phyloP scores from a whole-genome alignment of 345 rosid genomes.

The Sonneratia alba region DNA sequence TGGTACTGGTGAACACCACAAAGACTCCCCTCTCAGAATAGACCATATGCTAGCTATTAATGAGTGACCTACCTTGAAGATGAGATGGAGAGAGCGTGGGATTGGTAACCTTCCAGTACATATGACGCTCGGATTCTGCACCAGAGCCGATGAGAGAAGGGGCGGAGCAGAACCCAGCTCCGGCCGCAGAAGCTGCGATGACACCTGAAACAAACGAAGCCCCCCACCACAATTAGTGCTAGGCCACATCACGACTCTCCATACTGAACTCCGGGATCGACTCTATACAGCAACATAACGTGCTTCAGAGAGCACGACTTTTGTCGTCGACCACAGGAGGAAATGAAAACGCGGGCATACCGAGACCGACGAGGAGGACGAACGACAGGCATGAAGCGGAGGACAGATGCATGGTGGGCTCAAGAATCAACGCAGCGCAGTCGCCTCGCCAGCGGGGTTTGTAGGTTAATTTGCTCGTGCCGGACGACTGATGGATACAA shows the following conservation, averaged over 20 bases:
- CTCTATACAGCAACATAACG: neutral
- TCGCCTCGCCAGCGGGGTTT: neutral
- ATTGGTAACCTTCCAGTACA: conserved; percentile 74
- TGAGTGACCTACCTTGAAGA: conserved; percentile 42
- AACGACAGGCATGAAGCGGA: neutral
- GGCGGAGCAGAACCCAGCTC: conserved; percentile 71
- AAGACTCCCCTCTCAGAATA: neutral
- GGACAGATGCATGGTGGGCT: neutral
- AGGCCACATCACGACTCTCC: neutral
- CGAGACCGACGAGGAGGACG: conserved; percentile 8
- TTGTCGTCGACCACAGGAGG: neutral
- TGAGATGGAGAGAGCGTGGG: conserved; percentile 91
- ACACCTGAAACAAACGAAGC: conserved; percentile 24
- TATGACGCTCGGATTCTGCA: conserved; percentile 27
- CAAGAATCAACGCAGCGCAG: neutral
- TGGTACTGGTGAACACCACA: neutral
- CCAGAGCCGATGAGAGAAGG: conserved; percentile 30
- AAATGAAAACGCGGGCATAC: conserved; percentile 5
- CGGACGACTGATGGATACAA: neutral
- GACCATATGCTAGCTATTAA: neutral
- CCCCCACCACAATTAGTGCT: neutral
- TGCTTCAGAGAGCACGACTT: neutral
- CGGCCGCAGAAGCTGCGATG: conserved; percentile 20
- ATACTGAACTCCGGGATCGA: neutral
- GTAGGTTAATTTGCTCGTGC: neutral